Evolutionary conservation across 75 land plant genomes (phyloP), one percentile per base, ranked within the genome.

Genomic region (Selaginella moellendorffii): DNA sequence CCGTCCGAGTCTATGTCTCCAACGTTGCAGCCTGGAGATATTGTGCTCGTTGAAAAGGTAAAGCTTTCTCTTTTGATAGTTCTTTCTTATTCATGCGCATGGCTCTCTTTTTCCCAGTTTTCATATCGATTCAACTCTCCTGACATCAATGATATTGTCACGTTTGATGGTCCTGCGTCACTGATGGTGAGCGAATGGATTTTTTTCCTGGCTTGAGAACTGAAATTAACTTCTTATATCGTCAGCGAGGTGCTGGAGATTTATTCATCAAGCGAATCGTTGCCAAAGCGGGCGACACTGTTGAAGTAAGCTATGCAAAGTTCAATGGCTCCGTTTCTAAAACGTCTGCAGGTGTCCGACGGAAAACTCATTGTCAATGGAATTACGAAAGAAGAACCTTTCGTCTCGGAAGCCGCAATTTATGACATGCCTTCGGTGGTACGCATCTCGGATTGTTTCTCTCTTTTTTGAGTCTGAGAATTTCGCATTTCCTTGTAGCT

Each of bases 281-380:
- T 36, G 46, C 46, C 14, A 36, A 36, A 36, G 5, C 46, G 10
- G 46, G 46, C 14, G 46, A 36, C 46, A 36, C 46, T 36, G 46
- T 36, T 36, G 46, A 36, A 14, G 46, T 36, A 36, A 36, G n/a
- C n/a, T n/a, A n/a, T n/a, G n/a, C n/a, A n/a, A n/a, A n/a, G n/a
- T n/a, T n/a, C n/a, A n/a, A n/a, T n/a, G n/a, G n/a, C n/a, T n/a
- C n/a, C n/a, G n/a, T n/a, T n/a, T n/a, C n/a, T n/a, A n/a, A n/a
- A n/a, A n/a, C n/a, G n/a, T n/a, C n/a, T n/a, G 46, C 14, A 80
- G 82, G 76, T 82, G 31, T 51, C 27, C 17, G 23, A 80, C 29
- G 85, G 85, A 5, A 74, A 36, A 29, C 83, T 83, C 30, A 52
- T 70, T 68, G 76, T 83, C 25, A 83, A 83, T 72, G 80, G 85